Conservation (phyloP, 2,329 filamentous ascomycete species). For the Botrytis tulipae region DNA sequence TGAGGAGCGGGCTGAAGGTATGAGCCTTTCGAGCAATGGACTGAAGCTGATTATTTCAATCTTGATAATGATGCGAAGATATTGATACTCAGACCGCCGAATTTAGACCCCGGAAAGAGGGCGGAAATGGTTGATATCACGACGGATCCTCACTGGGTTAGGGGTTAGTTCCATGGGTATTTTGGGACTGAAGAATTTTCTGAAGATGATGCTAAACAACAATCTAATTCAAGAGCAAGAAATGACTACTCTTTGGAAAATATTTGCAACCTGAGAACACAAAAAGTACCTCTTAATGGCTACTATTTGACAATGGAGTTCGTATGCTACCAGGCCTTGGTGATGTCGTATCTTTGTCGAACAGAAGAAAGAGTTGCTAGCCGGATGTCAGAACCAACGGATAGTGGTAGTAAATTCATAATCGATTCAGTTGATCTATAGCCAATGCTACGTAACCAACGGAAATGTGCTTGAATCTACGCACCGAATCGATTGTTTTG, state of each 20-base stretch:
- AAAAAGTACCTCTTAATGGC: not conserved
- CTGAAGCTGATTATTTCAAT: slow-evolving; percentile 36
- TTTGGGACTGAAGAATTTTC: not conserved
- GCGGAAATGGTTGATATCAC: slow-evolving; percentile 25
- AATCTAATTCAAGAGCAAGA: not conserved
- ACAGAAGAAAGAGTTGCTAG: not conserved
- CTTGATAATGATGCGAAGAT: slow-evolving; percentile 35
- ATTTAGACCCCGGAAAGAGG: slow-evolving; percentile 37
- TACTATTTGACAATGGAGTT: not conserved
- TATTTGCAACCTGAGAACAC: not conserved
- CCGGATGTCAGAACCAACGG: not conserved
- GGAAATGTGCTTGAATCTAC: not conserved
- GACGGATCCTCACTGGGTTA: slow-evolving; percentile 22
- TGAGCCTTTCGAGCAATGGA: slow-evolving; percentile 34
- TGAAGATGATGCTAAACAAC: not conserved
- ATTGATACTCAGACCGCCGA: slow-evolving; percentile 37
- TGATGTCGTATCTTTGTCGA: not conserved
- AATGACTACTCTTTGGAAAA: not conserved
- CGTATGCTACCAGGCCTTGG: not conserved
- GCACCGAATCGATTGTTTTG: not conserved
- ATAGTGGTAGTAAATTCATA: no score
- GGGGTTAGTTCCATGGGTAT: slow-evolving; percentile 6
- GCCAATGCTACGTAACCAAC: not conserved
- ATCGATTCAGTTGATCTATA: no score
- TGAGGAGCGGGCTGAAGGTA: slow-evolving; percentile 27